Base-by-base conservation (phyloP, 257 asterid species). In the Lavandula angustifolia region DNA sequence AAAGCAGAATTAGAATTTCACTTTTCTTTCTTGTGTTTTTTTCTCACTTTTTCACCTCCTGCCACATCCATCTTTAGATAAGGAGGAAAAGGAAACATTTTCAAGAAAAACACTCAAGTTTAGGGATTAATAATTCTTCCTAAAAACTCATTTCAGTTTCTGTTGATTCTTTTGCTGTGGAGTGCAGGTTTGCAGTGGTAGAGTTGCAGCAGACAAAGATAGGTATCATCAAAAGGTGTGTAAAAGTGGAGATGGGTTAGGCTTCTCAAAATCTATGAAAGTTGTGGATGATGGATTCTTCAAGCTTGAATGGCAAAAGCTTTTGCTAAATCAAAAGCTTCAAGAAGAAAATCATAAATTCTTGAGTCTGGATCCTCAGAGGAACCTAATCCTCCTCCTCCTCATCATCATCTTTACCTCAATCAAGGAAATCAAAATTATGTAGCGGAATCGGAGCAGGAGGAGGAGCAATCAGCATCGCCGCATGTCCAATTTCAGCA, bases 301-400 rank as follows among this genome's bases (percentile, higher is more conserved):
- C 71, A 37, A 70, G 72, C 33, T 81, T 81, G 84, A 74, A 80
- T 85, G 89, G 87, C 82, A 77, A 67, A 50, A 50, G 12, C 10
- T 29, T 18, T 22, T 38, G 56, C 48, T 35, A 68, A 68, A 62
- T 74, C 73, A 77, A 80, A 87, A 83, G 85, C 98, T 89, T 96
- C 92, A 89, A 75, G 74, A 69, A 60, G 84, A 74, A 61, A 64
- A 62, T 61, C 54, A 56, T 60, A 73, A 78, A 82, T 80, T 80
- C 76, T 85, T 73, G 96, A 89, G 74, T 82, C 97, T 92, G 99
- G 99, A 92, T 89, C 85, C 97, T 78, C 94, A 77, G 55, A 81
- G 76, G 83, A 80, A 82, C 58, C 51, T 47, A 74, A 54, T 31
- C 84, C 54, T 31, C 83, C 42, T n/a, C 72, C 58, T 49, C 82